Evolutionary conservation across 352 stramenopile genomes (phyloP).

Genomic region (Pythium rhizo-oryzae): DNA sequence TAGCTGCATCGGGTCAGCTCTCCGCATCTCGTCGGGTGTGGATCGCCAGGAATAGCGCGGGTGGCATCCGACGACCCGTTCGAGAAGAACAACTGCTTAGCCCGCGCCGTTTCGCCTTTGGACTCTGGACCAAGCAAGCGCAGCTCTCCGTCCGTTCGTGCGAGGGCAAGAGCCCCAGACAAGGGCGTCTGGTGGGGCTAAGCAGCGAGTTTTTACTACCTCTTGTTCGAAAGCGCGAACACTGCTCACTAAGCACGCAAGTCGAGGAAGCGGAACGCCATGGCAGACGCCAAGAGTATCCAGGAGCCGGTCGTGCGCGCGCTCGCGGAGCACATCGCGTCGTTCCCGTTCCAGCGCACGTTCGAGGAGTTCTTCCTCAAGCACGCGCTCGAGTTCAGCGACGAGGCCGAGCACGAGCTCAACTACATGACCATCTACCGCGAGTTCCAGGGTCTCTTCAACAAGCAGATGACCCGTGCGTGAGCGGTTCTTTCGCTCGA

Average conservation of each 20-base stretch:
- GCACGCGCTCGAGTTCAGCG: constrained; percentile 61
- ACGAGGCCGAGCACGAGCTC: constrained; percentile 68
- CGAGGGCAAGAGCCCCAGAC: neutral
- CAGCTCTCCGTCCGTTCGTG: neutral
- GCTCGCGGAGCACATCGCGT: constrained; percentile 67
- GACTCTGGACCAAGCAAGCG: neutral
- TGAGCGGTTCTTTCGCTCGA: neutral
- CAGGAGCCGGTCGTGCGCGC: constrained; percentile 58
- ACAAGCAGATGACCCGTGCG: constrained; percentile 62
- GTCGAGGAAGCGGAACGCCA: neutral
- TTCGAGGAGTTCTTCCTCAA: constrained; percentile 83
- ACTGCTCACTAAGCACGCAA: neutral
- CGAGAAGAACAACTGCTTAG: neutral
- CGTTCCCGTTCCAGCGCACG: constrained; percentile 55
- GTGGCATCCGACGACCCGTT: neutral
- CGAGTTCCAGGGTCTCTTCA: constrained; percentile 75
- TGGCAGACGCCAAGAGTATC: constrained; percentile 42
- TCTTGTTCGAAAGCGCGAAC: no score
- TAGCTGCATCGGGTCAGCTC: no score
- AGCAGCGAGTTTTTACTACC: neutral
- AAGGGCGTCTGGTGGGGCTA: neutral
- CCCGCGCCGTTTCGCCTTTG: neutral
- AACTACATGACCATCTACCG: constrained; percentile 78
- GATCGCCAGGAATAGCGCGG: neutral
- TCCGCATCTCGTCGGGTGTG: neutral